Evolutionary conservation across 345 rosid species (phyloP), one percentile per base, ranked within the genome.

Genomic region (Salix arbutifolia): DNA sequence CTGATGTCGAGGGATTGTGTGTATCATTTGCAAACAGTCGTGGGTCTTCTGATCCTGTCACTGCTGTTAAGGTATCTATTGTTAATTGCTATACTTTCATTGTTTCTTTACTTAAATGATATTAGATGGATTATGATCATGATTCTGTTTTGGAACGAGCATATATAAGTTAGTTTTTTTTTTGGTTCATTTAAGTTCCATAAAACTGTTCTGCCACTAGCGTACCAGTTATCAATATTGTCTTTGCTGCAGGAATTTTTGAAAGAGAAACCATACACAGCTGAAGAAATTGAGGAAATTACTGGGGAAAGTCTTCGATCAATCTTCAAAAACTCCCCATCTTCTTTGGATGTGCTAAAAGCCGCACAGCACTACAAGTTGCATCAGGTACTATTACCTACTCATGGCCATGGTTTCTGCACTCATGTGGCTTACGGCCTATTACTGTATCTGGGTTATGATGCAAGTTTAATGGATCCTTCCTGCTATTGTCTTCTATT

Each of bases 1-100:
- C 97, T 30, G 97, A 96, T 53, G 98, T 94, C 79, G 99, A 96
- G 76, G 97, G 91, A 30, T 73, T 92, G 72, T 94, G 97, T 84
- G 89, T 89, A 68, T 67, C 93, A 71, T 94, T 90, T 70, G 92
- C 97, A 28, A 35, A 84, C 28, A 75, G 65, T 50, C 86, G 2
- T 68, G 91, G 81, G 74, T 92, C 93, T 38, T 84, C 91, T 67
- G 98, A 94, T 82, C 98, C 99, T 62, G 88, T 89, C 69, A 79
- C 87, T 73, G 94, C 97, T 60, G 97, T 96, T 76, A 91, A 94
- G 97, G 98, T 96, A 87, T 78, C 68, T 67, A 42, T 75, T 80
- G 67, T 1, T 56, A 56, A 56, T 56, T 8, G 25, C 10, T 56
- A 23, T 8, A 21, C 61, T 58, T 56, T 56, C 58, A 56, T 25